These are phyloP conservation scores for Scedosporium apiospermum DNA, from an alignment of 2,329 filamentous ascomycete species.

Conservation along the genomic window DNA sequence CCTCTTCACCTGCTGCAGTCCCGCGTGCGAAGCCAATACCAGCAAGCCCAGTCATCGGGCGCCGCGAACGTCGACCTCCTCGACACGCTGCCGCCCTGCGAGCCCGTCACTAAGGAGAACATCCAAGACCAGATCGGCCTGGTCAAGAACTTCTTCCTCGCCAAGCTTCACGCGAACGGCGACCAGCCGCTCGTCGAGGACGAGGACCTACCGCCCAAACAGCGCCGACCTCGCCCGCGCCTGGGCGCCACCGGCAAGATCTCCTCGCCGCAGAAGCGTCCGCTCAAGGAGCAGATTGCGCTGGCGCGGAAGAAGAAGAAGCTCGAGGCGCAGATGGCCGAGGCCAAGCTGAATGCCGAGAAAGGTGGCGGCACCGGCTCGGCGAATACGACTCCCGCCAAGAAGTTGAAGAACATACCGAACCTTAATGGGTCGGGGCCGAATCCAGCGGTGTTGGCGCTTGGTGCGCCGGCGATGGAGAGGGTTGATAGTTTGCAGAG, in stretches of 20 bases:
- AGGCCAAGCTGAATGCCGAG: conserved; percentile 30
- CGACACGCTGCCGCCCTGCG: conserved; percentile 57
- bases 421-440: conserved; percentile 24
- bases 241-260: conserved; percentile 73
- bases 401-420: conserved; percentile 37
- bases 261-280: conserved; percentile 71
- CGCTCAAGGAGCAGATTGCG: conserved; percentile 71
- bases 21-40: conserved; percentile 75
- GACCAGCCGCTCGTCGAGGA: conserved; percentile 81
- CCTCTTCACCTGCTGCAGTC: conserved; percentile 90
- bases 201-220: conserved; percentile 87
- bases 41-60: conserved; percentile 58
- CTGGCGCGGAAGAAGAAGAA: conserved; percentile 86
- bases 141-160: conserved; percentile 83
- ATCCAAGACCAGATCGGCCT: conserved; percentile 76
- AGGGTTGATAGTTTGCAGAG: conserved; percentile 48
- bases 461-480: conserved; percentile 43
- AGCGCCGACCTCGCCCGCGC: conserved; percentile 63
- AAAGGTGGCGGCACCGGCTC: conserved; percentile 16
- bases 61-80: conserved; percentile 53
- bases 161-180: conserved; percentile 75
- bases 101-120: conserved; percentile 70
- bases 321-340: conserved; percentile 50
- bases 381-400: conserved; percentile 33
- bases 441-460: conserved; percentile 29